Percentiles rank a stretch among this genome's conserved stretches.
These are phyloP conservation scores for Onygena corvina DNA, from an alignment of 2,329 filamentous ascomycete genomes.

Conservation along the genomic window DNA sequence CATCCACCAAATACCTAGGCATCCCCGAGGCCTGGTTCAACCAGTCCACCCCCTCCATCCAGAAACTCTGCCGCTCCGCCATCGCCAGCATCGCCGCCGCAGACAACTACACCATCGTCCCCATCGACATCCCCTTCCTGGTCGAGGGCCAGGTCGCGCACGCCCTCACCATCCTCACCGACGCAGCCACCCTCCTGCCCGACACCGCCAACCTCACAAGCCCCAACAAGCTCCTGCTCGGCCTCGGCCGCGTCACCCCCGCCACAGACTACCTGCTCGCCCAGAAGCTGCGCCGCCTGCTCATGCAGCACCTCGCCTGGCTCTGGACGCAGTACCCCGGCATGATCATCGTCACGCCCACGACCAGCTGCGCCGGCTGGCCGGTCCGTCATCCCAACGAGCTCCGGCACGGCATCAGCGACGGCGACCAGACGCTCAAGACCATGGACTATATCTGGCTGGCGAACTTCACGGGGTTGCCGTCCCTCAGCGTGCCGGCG, in stretches of 20 bases:
- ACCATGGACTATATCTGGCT: conserved; percentile 72
- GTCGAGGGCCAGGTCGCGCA: conserved; percentile 59
- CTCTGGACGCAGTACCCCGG: conserved; percentile 57
- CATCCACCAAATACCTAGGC: conserved; percentile 49
- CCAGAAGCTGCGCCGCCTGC: conserved; percentile 54
- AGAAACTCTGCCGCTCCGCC: conserved; percentile 45
- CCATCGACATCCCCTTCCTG: conserved; percentile 41
- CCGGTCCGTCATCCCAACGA: conserved; percentile 48
- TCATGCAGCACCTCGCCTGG: conserved; percentile 61
- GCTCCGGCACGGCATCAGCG: conserved; percentile 47
- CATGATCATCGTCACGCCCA: conserved; percentile 62
- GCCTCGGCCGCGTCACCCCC: conserved; percentile 48
- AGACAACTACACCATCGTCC: conserved; percentile 28
- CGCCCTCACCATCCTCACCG: conserved; percentile 58
- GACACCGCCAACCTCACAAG: conserved; percentile 24
- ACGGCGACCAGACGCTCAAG: conserved; percentile 54
- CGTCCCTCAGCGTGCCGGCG: conserved; percentile 56
- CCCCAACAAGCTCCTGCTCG: conserved; percentile 47
- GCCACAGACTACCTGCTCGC: conserved; percentile 56
- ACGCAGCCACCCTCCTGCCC: conserved; percentile 40
- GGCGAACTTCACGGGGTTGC: conserved; percentile 63
- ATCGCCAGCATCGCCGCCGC: conserved; percentile 37
- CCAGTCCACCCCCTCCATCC: conserved; percentile 49
- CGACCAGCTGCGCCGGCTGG: conserved; percentile 60
- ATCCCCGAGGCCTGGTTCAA: conserved; percentile 54